Conservation (phyloP, 306 rosid genomes). For the Chamaecrista fasciculata region DNA sequence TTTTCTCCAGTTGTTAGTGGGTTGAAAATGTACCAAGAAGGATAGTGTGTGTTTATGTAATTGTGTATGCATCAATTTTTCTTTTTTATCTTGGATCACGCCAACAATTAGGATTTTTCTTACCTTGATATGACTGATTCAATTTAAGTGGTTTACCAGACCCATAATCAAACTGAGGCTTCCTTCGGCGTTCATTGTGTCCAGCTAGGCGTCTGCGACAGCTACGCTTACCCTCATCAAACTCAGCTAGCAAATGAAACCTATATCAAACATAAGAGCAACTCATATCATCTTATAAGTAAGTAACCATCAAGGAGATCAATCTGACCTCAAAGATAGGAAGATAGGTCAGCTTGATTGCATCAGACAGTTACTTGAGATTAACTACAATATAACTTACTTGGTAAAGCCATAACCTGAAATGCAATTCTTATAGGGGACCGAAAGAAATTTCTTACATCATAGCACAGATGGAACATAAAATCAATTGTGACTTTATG, state of each 20-base stretch:
- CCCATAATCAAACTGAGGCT: conserved; percentile 57
- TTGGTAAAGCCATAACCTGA: neutral
- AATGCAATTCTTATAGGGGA: neutral
- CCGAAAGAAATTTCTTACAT: conserved; percentile 5
- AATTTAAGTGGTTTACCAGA: conserved; percentile 49
- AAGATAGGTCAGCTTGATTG: conserved; percentile 12
- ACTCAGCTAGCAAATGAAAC: conserved; percentile 75
- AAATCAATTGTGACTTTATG: neutral
- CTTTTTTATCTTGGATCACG: neutral
- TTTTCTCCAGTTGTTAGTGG: neutral
- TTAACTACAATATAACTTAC: neutral
- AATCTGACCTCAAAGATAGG: conserved; percentile 20
- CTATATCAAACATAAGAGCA: conserved; percentile 37
- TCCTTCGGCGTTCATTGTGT: conserved; percentile 82
- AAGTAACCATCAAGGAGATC: conserved; percentile 5
- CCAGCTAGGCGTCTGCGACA: conserved; percentile 90
- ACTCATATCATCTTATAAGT: conserved; percentile 7
- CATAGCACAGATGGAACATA: neutral
- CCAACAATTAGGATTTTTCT: neutral
- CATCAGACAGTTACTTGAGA: neutral
- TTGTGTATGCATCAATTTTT: neutral
- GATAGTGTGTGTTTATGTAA: neutral
- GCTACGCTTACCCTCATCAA: conserved; percentile 81
- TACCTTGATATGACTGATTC: conserved; percentile 66
- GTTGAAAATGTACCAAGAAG: neutral